Conservation (phyloP, 441 rosid genomes). For the Manihot esculenta region DNA sequence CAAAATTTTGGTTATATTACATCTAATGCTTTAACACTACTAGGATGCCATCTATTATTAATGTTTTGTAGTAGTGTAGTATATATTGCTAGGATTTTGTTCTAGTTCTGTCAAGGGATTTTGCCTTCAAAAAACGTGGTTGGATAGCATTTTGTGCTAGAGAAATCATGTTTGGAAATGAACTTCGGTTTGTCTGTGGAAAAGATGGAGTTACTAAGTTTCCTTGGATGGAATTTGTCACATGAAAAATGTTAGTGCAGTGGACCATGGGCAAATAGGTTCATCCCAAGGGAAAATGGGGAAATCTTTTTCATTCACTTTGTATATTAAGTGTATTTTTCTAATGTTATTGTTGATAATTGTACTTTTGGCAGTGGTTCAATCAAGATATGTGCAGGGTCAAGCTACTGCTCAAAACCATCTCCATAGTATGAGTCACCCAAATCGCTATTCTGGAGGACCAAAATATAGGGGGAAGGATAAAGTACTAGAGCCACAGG, state of each 20-base stretch:
- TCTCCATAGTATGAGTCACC: constrained; percentile 58
- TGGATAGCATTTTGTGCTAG: neutral
- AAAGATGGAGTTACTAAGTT: neutral
- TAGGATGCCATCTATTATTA: neutral
- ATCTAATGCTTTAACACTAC: neutral
- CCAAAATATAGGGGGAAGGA: constrained; percentile 50
- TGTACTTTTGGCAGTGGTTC: constrained; percentile 48
- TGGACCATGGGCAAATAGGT: constrained; percentile 1
- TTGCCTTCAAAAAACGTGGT: neutral
- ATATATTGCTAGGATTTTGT: neutral
- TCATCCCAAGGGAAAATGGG: neutral
- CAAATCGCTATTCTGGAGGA: constrained; percentile 44
- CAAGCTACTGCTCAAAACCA: constrained; percentile 86
- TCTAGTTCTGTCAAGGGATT: neutral
- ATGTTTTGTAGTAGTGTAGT: neutral
- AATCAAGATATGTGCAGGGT: constrained; percentile 62
- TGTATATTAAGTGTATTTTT: neutral
- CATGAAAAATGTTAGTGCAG: neutral
- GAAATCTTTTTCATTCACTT: neutral
- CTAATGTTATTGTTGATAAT: constrained; percentile 1
- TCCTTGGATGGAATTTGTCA: neutral
- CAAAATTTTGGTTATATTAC: neutral
- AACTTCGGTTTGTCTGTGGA: neutral
- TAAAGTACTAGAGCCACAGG: constrained; percentile 51
- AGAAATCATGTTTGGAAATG: neutral